Evolutionary conservation across 179 eudicot genomes (phyloP).

Genomic region (Carnegiea gigantea): DNA sequence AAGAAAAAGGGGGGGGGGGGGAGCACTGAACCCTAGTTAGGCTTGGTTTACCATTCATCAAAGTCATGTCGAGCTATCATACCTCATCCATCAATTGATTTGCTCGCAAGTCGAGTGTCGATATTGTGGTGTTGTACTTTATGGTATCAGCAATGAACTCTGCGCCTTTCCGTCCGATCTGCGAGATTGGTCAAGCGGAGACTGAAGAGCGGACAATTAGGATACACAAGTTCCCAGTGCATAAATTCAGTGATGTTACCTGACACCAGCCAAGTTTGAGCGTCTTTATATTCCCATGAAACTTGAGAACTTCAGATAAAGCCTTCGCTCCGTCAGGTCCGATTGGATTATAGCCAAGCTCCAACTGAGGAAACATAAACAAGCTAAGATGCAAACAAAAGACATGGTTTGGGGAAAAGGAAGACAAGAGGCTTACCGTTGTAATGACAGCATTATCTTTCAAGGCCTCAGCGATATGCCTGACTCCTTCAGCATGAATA

Average conservation of each 20-base stretch:
- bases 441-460: conserved; percentile 80
- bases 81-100: conserved; percentile 96
- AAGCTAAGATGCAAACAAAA: conserved; percentile 2
- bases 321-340: conserved; percentile 98
- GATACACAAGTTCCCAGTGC: neutral
- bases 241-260: conserved; percentile 40
- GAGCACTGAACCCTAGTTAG: neutral
- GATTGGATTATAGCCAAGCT: conserved; percentile 84
- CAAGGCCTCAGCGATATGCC: conserved; percentile 66
- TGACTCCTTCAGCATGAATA: conserved; percentile 80
- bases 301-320: conserved; percentile 85
- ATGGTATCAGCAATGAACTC: conserved; percentile 79
- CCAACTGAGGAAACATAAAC: conserved; percentile 49
- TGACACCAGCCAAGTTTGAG: conserved; percentile 98
- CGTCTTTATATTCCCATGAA: conserved; percentile 75
- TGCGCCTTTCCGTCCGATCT: conserved; percentile 87
- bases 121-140: conserved; percentile 80
- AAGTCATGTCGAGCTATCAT: conserved; percentile 17
- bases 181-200: conserved; percentile 21
- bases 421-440: conserved; percentile 40
- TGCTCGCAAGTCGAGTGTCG: conserved; percentile 83
- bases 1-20: too few relatives aligned
- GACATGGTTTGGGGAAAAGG: neutral
- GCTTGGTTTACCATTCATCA: neutral
- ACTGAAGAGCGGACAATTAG: conserved; percentile 3